Evolutionary conservation across 2,329 filamentous ascomycete genomes (phyloP).

Genomic region (Volutella citrinella): DNA sequence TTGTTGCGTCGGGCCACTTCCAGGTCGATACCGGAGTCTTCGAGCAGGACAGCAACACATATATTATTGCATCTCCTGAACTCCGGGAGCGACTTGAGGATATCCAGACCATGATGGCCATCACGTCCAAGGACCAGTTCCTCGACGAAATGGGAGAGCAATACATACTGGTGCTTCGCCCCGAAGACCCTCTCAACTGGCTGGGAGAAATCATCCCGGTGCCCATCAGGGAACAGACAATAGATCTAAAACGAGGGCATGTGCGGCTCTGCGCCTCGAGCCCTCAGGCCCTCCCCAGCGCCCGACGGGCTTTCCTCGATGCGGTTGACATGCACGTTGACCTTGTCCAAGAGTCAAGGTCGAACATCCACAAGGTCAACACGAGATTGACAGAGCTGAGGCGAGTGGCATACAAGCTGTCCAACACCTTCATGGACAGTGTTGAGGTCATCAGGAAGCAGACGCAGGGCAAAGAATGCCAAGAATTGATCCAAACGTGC

Average conservation of each 20-base stretch:
- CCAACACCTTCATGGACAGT: slow-evolving; percentile 98
- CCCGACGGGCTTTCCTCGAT: slow-evolving; percentile 74
- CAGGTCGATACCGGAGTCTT: slow-evolving; percentile 70
- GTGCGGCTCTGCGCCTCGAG: slow-evolving; percentile 86
- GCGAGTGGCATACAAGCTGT: slow-evolving; percentile 92
- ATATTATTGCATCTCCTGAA: slow-evolving; percentile 80
- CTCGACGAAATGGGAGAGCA: slow-evolving; percentile 69
- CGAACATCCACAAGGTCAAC: slow-evolving; percentile 91
- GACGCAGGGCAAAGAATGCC: slow-evolving; percentile 78
- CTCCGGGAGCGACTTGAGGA: slow-evolving; percentile 74
- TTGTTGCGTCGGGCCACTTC: slow-evolving; percentile 83
- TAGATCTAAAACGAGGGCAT: slow-evolving; percentile 84
- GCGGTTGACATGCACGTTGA: slow-evolving; percentile 82
- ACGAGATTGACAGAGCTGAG: slow-evolving; percentile 89
- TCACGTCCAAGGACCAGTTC: slow-evolving; percentile 51
- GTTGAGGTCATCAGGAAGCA: slow-evolving; percentile 90
- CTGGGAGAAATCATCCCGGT: slow-evolving; percentile 72
- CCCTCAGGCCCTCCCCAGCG: slow-evolving; percentile 73
- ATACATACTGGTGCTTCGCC: slow-evolving; percentile 81
- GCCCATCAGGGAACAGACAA: slow-evolving; percentile 70
- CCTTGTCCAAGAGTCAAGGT: slow-evolving; percentile 85
- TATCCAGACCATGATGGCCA: slow-evolving; percentile 82
- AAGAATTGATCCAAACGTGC: slow-evolving; percentile 95
- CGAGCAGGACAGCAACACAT: slow-evolving; percentile 73
- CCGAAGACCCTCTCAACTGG: slow-evolving; percentile 78